Conservation (phyloP, 1,284 basidiomycete species). For the Ustanciosporium gigantosporum region DNA sequence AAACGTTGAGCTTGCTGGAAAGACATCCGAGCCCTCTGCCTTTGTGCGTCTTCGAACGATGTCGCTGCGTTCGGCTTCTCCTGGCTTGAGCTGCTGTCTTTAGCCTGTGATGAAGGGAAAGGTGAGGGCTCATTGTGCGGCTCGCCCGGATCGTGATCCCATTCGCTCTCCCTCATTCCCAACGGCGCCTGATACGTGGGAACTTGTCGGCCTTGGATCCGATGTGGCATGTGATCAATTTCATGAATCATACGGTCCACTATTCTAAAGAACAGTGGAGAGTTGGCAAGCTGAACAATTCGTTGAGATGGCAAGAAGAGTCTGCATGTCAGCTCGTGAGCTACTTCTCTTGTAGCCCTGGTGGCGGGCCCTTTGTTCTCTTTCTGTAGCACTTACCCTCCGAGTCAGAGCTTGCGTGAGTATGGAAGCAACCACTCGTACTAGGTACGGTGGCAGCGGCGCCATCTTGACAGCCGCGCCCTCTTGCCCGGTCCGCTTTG, state of each 20-base stretch:
- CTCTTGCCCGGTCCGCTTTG: background rate
- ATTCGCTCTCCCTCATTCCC: constrained; percentile 42
- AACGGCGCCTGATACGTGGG: constrained; percentile 43
- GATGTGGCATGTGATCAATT: constrained; percentile 45
- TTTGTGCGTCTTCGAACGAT: constrained; percentile 30
- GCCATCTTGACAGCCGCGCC: constrained; percentile 20
- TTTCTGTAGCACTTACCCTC: constrained; percentile 11
- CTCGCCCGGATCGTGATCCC: constrained; percentile 35
- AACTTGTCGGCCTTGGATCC: constrained; percentile 40
- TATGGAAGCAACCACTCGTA: constrained; percentile 39
- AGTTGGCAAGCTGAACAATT: constrained; percentile 18
- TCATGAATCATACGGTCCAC: constrained; percentile 53
- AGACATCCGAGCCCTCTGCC: constrained; percentile 23
- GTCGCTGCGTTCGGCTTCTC: background rate
- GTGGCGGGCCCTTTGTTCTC: too few relatives aligned
- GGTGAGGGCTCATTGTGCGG: constrained; percentile 48
- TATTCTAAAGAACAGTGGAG: constrained; percentile 44
- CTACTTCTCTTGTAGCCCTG: too few relatives aligned
- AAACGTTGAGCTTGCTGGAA: constrained; percentile 29
- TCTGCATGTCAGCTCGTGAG: background rate
- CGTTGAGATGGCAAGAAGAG: background rate
- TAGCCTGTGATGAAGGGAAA: constrained; percentile 3
- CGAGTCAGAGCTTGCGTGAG: constrained; percentile 45
- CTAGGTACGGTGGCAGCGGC: constrained; percentile 41
- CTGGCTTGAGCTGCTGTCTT: background rate